Percentiles rank a stretch among this genome's conserved stretches.
phyloP scores from a whole-genome alignment of 805 yeast species.

The Pachysolen tannophilus region DNA sequence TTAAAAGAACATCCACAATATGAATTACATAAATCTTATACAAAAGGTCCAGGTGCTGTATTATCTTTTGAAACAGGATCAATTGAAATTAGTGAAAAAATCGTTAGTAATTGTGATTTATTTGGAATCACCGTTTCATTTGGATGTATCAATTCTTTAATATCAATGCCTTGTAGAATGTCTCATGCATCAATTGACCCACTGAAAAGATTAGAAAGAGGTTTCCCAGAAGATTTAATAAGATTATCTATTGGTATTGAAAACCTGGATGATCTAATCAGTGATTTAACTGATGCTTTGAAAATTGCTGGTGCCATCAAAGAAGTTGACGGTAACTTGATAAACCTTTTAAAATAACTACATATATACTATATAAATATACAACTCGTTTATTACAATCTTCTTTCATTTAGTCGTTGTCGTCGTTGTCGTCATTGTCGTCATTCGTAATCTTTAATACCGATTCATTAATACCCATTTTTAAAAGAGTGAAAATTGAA shows the following conservation, averaged over 20 bases:
- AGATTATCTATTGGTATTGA: constrained; percentile 92
- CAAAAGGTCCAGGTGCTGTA: constrained; percentile 86
- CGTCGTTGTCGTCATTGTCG: too few relatives aligned
- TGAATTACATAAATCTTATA: constrained; percentile 66
- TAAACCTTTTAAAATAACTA: constrained; percentile 3
- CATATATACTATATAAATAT: too few relatives aligned
- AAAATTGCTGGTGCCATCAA: constrained; percentile 47
- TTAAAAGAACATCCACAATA: constrained; percentile 74
- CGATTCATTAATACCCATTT: too few relatives aligned
- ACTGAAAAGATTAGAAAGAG: constrained; percentile 77
- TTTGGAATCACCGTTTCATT: constrained; percentile 89
- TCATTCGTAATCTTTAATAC: too few relatives aligned
- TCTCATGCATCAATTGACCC: constrained; percentile 96
- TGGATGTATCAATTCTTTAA: constrained; percentile 89
- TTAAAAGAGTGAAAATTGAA: too few relatives aligned
- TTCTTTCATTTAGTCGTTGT: too few relatives aligned
- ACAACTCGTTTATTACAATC: too few relatives aligned
- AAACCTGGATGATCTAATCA: constrained; percentile 68
- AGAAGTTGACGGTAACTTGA: constrained; percentile 1
- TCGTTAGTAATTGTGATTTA: constrained; percentile 68
- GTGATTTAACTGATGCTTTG: constrained; percentile 70
- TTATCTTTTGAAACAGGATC: constrained; percentile 83
- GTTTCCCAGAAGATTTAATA: constrained; percentile 86
- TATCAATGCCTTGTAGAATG: constrained; percentile 93
- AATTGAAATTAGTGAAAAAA: constrained; percentile 52